Evolutionary conservation across 176 grass and related monocot species (phyloP), one percentile per base, ranked within the genome.

Genomic region (Carex cristatella): DNA sequence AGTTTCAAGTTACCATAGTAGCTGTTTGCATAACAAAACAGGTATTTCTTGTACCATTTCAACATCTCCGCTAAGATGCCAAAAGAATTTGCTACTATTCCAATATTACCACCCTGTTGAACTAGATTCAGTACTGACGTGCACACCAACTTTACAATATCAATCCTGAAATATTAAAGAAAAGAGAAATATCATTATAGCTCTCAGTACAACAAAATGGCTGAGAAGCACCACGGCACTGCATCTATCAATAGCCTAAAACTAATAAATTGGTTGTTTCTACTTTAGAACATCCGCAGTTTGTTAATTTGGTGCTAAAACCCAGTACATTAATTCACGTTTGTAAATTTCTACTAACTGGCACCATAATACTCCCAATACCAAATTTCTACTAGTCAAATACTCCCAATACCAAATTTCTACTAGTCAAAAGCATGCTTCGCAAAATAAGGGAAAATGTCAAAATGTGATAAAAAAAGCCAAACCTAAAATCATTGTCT

Each of bases 101-200:
- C 73, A 49, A 85, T 57, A 85, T 92, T 91, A 62, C 65, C 79
- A 57, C 86, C 79, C 85, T 93, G 86, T 86, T 90, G 86, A 79
- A 89, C 86, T 83, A 84, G 90, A 86, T 90, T 90, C 65, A 90
- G 88, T 83, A 94, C 84, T 16, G 93, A 91, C 46, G 87, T 86
- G 87, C 92, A 98, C 15, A 94, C 78, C 51, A 98, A 65, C 59
- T 93, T 94, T 10, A 84, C 89, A 74, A 93, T 11, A 84, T 98
- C 95, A 89, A 98, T 93, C 85, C 95, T 98, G 87, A 83, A 81
- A 92, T 85, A 62, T 44, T 63, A 8, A 85, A 76, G 48, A 62
- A 8, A 76, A 65, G 69, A 72, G 13, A 83, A 19, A 18, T 32
- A 87, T 40, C 51, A 65, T 67, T 85, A 72, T 33, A 83, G 65